A percentile compares a stretch with the other conserved stretches of the same genome.
Evolutionary conservation across 2,329 filamentous ascomycete species (phyloP).

Genomic region (Lasiodiplodia sp.): DNA sequence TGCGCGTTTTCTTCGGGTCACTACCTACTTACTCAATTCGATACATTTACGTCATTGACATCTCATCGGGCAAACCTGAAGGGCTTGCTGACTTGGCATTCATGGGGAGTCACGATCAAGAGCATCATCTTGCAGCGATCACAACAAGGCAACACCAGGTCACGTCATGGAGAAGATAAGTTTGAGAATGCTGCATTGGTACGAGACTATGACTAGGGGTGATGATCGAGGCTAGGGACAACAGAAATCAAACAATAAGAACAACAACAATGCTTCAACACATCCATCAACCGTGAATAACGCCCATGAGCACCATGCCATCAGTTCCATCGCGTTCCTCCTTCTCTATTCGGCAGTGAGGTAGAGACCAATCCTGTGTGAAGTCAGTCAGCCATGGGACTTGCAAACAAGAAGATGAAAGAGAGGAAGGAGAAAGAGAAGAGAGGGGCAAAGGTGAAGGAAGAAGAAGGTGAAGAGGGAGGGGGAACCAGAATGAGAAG

Average conservation of each 20-base stretch:
- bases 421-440: too few species aligned
- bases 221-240: background rate
- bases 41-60: too few species aligned
- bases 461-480: too few species aligned
- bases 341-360: slow-evolving; percentile 1
- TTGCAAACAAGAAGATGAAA: background rate
- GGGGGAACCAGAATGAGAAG: too few species aligned
- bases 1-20: too few species aligned
- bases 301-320: background rate
- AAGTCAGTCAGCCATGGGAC: background rate
- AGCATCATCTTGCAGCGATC: background rate
- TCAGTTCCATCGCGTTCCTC: background rate
- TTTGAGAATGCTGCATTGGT: background rate
- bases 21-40: too few species aligned
- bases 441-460: too few species aligned
- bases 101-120: too few species aligned
- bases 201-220: slow-evolving; percentile 2
- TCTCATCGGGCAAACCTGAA: too few species aligned
- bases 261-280: background rate
- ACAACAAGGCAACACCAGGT: background rate
- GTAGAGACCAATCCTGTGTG: slow-evolving; percentile 19
- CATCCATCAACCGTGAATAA: background rate
- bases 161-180: background rate
- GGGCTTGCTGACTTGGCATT: too few species aligned
- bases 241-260: background rate